These are phyloP conservation scores for Cystobasidium onofrii DNA, from an alignment of 768 basidiomycete genomes.

Conservation along the genomic window DNA sequence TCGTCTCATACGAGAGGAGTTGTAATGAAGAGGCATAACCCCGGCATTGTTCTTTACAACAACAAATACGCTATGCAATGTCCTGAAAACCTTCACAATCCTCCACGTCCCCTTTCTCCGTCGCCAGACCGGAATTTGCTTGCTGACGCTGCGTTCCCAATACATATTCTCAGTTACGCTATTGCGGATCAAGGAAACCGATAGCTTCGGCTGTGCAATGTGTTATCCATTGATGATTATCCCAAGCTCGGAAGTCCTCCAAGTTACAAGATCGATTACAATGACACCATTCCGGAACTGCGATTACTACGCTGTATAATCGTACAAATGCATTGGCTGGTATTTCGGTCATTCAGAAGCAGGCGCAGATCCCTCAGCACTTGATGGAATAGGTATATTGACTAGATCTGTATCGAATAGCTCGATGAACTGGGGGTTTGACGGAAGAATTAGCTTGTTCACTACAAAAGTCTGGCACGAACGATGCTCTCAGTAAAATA, in stretches of 20 bases:
- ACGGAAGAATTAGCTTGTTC: neutral
- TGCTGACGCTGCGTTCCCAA: no score
- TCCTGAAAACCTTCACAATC: neutral
- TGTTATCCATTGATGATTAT: no score
- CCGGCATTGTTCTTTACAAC: neutral
- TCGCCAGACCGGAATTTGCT: no score
- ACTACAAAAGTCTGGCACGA: no score
- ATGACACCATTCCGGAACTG: no score
- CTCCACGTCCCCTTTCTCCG: neutral
- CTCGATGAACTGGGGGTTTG: constrained; percentile 46
- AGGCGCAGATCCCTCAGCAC: neutral
- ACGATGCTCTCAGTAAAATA: neutral
- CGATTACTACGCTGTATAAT: neutral
- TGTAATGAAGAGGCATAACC: constrained; percentile 30
- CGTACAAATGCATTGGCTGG: neutral
- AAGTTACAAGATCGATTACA: no score
- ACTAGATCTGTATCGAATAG: constrained; percentile 47
- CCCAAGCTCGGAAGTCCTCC: no score
- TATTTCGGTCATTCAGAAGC: neutral
- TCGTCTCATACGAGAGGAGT: neutral
- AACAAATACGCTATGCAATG: neutral
- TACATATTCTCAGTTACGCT: no score
- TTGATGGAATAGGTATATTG: constrained; percentile 31
- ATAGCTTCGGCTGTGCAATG: no score
- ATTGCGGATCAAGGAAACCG: no score